phyloP scores from a whole-genome alignment of 768 basidiomycete species.

The Pilatotrama ljubarskyi region DNA sequence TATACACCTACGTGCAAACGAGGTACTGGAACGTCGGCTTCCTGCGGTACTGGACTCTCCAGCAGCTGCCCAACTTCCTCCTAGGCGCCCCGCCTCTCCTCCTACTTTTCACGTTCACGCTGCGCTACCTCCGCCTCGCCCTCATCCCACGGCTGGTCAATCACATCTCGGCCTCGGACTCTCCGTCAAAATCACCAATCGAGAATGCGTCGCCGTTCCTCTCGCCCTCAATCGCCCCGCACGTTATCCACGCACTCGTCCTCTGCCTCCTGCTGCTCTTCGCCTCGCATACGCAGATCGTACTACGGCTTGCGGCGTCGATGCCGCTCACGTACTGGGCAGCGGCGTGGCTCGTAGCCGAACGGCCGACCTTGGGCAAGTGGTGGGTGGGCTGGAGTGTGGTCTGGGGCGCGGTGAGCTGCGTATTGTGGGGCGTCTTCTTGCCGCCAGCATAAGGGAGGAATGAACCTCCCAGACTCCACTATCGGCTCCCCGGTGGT shows the following conservation, averaged over 20 bases:
- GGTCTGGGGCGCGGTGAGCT: slow-evolving; percentile 69
- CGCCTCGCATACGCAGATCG: slow-evolving; percentile 85
- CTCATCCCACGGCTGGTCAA: slow-evolving; percentile 18
- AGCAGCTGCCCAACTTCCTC: slow-evolving; percentile 88
- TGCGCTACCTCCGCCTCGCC: slow-evolving; percentile 2
- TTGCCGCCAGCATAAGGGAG: slow-evolving; percentile 83
- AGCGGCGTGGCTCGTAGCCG: slow-evolving; percentile 63
- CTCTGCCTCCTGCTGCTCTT: slow-evolving; percentile 68
- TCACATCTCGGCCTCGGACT: not conserved
- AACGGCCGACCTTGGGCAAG: slow-evolving; percentile 48
- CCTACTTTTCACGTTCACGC: slow-evolving; percentile 45
- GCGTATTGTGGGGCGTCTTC: slow-evolving; percentile 81
- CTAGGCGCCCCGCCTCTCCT: slow-evolving; percentile 71
- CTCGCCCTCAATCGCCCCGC: slow-evolving; percentile 53
- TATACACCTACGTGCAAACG: slow-evolving; percentile 81
- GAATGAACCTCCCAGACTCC: not conserved
- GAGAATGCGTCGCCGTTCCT: slow-evolving; percentile 35
- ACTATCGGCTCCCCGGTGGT: not conserved
- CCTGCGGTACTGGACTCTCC: slow-evolving; percentile 79
- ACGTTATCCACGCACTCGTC: slow-evolving; percentile 72
- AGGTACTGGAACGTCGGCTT: slow-evolving; percentile 89
- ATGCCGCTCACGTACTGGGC: slow-evolving; percentile 88
- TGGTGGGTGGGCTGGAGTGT: slow-evolving; percentile 79
- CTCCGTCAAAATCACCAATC: not conserved
- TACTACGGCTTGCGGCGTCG: slow-evolving; percentile 71